These are phyloP conservation scores for Crithidia acanthocephali DNA, from an alignment of 208 protist species.

Conservation along the genomic window DNA sequence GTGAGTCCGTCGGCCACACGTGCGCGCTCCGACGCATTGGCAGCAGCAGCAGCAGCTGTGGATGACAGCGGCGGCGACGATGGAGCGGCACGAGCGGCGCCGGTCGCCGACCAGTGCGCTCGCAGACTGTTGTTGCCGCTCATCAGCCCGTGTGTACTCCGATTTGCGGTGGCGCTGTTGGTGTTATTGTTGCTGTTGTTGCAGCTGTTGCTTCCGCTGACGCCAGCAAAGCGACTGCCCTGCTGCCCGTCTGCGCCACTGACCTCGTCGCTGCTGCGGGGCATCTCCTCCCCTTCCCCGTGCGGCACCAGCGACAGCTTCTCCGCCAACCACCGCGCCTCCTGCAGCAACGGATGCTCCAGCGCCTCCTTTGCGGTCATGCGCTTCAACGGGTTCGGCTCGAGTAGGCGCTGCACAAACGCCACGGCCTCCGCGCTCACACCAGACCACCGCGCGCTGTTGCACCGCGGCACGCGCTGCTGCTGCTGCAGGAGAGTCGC, in stretches of 20 bases:
- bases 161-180: background rate
- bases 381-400: slow-evolving; percentile 61
- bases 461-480: slow-evolving; percentile 67
- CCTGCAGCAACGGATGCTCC: slow-evolving; percentile 65
- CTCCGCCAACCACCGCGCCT: slow-evolving; percentile 43
- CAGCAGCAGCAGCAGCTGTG: background rate
- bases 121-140: slow-evolving; percentile 9
- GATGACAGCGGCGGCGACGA: background rate
- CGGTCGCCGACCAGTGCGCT: slow-evolving; percentile 8
- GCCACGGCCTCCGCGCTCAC: slow-evolving; percentile 63
- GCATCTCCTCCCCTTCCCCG: slow-evolving; percentile 26
- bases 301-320: slow-evolving; percentile 67
- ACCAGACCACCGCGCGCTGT: slow-evolving; percentile 57
- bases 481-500: slow-evolving; percentile 72
- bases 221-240: background rate
- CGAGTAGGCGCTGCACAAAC: slow-evolving; percentile 73
- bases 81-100: background rate
- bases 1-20: background rate
- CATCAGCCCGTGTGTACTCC: background rate
- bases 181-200: background rate
- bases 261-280: background rate
- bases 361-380: slow-evolving; percentile 59
- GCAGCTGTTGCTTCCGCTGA: background rate
- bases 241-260: background rate
- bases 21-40: background rate